Evolutionary conservation across 2,329 filamentous ascomycete genomes (phyloP).

Genomic region (Epichloe amarillans): DNA sequence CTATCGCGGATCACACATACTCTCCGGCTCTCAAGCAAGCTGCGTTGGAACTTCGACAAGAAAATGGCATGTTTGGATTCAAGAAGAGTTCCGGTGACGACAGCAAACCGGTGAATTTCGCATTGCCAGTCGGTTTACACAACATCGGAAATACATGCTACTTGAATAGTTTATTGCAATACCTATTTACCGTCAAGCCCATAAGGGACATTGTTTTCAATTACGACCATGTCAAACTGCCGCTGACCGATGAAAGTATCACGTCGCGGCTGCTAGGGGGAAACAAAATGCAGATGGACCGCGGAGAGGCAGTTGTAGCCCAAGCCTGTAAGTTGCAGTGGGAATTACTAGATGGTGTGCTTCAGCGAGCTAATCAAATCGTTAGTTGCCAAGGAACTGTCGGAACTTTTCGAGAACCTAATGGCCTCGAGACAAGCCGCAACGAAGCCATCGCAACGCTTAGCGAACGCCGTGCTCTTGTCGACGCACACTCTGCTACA

Average conservation of each 20-base stretch:
- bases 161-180: slow-evolving; percentile 90
- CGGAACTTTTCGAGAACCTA: slow-evolving; percentile 56
- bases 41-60: slow-evolving; percentile 13
- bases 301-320: slow-evolving; percentile 47
- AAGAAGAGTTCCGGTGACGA: slow-evolving; percentile 5
- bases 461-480: slow-evolving; percentile 69
- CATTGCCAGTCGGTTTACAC: slow-evolving; percentile 70
- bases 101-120: slow-evolving; percentile 19
- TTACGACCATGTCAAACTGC: slow-evolving; percentile 58
- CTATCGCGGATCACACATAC: slow-evolving; percentile 18
- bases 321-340: slow-evolving; percentile 53
- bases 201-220: slow-evolving; percentile 69
- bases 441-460: slow-evolving; percentile 58
- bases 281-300: slow-evolving; percentile 34
- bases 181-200: slow-evolving; percentile 78
- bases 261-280: slow-evolving; percentile 63
- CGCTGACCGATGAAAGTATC: slow-evolving; percentile 49
- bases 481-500: slow-evolving; percentile 28
- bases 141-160: slow-evolving; percentile 99
- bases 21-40: slow-evolving; percentile 14
- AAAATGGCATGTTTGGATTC: slow-evolving; percentile 6
- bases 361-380: slow-evolving; percentile 25
- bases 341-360: not conserved
- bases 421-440: slow-evolving; percentile 47
- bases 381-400: slow-evolving; percentile 62